A percentile compares a stretch with the other conserved stretches of the same genome.
These are phyloP conservation scores for Podospora comata DNA, from an alignment of 495 filamentous ascomycete genomes.

Conservation along the genomic window DNA sequence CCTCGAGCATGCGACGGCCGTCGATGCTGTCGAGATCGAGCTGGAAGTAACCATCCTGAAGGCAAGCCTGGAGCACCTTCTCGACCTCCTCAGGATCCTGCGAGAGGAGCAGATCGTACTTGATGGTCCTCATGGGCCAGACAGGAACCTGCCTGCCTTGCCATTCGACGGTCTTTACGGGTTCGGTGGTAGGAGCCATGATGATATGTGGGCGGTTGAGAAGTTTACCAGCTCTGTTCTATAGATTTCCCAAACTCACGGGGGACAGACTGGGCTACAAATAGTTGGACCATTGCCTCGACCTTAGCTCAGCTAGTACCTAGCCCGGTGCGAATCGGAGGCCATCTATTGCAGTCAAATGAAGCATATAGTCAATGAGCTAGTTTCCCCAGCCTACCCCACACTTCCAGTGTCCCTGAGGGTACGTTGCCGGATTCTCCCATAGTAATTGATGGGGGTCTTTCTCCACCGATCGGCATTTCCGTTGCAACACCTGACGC, in stretches of 20 bases:
- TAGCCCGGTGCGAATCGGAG: neutral
- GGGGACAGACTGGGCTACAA: neutral
- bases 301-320: neutral
- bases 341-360: neutral
- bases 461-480: conserved; percentile 14
- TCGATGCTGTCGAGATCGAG: conserved; percentile 51
- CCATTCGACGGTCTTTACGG: conserved; percentile 47
- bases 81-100: conserved; percentile 49
- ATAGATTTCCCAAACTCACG: neutral
- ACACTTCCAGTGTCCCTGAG: conserved; percentile 5
- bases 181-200: conserved; percentile 43
- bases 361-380: conserved; percentile 8
- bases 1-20: conserved; percentile 45
- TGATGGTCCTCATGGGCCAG: conserved; percentile 48
- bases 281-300: neutral
- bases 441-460: neutral
- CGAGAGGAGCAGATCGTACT: conserved; percentile 47
- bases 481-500: conserved; percentile 9
- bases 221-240: neutral
- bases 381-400: conserved; percentile 12
- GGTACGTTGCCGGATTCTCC: conserved; percentile 2
- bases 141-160: conserved; percentile 51
- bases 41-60: conserved; percentile 55
- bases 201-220: conserved; percentile 12
- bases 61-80: conserved; percentile 48